A percentile compares a stretch with the other conserved stretches of the same genome.
These are phyloP conservation scores for Wilcoxina mikolae DNA, from an alignment of 495 filamentous ascomycete species.

Conservation along the genomic window DNA sequence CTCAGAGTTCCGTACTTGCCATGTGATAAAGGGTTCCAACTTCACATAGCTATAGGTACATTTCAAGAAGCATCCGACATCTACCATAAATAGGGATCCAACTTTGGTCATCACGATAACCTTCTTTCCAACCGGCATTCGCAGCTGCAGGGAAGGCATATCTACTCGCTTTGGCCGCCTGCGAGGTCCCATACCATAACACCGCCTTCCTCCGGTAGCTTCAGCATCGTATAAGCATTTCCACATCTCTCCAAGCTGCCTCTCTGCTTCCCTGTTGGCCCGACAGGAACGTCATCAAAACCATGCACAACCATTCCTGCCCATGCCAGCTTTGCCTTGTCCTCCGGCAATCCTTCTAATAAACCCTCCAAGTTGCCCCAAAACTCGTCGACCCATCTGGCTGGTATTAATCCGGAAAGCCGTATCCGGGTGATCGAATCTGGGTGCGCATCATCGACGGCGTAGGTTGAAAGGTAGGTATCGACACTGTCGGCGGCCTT, in stretches of 20 bases:
- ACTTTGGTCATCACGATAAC: too few species aligned
- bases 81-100: too few species aligned
- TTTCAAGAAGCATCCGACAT: too few species aligned
- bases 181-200: slow-evolving; percentile 17
- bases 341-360: not conserved
- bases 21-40: too few species aligned
- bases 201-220: slow-evolving; percentile 9
- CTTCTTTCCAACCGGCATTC: too few species aligned
- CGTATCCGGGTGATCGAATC: slow-evolving; percentile 12
- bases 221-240: slow-evolving; percentile 24
- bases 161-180: slow-evolving; percentile 23
- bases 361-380: slow-evolving; percentile 16
- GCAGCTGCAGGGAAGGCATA: too few species aligned
- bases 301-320: slow-evolving; percentile 23
- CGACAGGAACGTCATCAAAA: slow-evolving; percentile 23
- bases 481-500: slow-evolving; percentile 54
- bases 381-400: slow-evolving; percentile 15
- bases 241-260: slow-evolving; percentile 18
- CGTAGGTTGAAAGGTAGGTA: slow-evolving; percentile 67
- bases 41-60: too few species aligned
- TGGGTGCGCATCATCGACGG: slow-evolving; percentile 18
- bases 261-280: slow-evolving; percentile 15
- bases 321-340: slow-evolving; percentile 9
- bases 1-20: too few species aligned
- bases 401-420: slow-evolving; percentile 18